A percentile compares a stretch with the other conserved stretches of the same genome.
phyloP scores from a whole-genome alignment of 2,329 filamentous ascomycete genomes.

The Diaporthe helianthi region DNA sequence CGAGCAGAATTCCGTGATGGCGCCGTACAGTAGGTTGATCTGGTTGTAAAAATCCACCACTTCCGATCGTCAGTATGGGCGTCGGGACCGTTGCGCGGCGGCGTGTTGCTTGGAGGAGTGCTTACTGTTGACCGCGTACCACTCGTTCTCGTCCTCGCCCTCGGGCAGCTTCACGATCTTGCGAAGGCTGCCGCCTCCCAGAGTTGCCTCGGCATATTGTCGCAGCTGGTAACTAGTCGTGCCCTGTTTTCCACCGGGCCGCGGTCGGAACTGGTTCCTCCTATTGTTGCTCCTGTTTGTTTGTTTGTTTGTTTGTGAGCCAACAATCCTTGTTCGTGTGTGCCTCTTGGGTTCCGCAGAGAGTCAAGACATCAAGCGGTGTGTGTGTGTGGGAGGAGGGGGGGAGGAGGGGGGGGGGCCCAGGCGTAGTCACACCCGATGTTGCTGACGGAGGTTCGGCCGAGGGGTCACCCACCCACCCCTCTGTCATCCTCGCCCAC shows the following conservation, averaged over 20 bases:
- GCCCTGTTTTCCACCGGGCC: slow-evolving; percentile 83
- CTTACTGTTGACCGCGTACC: slow-evolving; percentile 95
- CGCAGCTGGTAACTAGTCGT: slow-evolving; percentile 88
- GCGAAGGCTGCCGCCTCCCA: slow-evolving; percentile 91
- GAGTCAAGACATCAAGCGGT: slow-evolving; percentile 40
- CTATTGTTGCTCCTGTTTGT: slow-evolving; percentile 78
- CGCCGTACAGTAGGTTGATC: slow-evolving; percentile 97
- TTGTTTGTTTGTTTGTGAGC: slow-evolving; percentile 6
- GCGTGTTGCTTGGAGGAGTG: slow-evolving; percentile 40
- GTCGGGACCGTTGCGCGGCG: background rate
- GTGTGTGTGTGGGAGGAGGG: no score
- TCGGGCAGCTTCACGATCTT: slow-evolving; percentile 98
- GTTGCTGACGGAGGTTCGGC: slow-evolving; percentile 37
- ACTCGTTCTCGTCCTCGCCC: slow-evolving; percentile 97
- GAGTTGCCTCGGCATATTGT: slow-evolving; percentile 96
- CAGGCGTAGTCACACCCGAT: background rate
- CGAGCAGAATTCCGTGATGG: slow-evolving; percentile 99
- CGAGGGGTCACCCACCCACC: slow-evolving; percentile 73
- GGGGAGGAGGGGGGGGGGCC: no score
- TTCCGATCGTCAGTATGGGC: slow-evolving; percentile 46
- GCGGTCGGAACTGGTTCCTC: slow-evolving; percentile 89
- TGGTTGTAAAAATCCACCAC: slow-evolving; percentile 99
- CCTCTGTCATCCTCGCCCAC: slow-evolving; percentile 56
- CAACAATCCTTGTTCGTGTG: background rate
- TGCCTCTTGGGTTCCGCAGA: slow-evolving; percentile 35